Percentiles rank a stretch among this genome's conserved stretches.
Evolutionary conservation across 345 rosid species (phyloP).

Genomic region (Aurinia saxatilis): DNA sequence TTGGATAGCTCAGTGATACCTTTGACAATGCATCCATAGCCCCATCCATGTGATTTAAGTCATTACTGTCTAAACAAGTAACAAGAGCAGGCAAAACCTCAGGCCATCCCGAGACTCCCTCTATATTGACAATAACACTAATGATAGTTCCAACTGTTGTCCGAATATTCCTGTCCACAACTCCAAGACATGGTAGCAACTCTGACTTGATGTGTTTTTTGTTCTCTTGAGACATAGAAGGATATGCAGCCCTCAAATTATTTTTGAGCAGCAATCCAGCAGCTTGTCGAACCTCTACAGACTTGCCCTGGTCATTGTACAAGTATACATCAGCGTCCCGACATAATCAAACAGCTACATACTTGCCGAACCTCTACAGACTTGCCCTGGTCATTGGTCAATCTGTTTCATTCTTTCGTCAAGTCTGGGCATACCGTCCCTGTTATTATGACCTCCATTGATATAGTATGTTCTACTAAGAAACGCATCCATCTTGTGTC

Average conservation of each 20-base stretch:
- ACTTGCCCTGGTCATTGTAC: slow-evolving; percentile 51
- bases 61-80: slow-evolving; percentile 80
- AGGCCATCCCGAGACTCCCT: slow-evolving; percentile 72
- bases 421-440: slow-evolving; percentile 55
- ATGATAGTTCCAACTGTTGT: slow-evolving; percentile 86
- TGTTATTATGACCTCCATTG: slow-evolving; percentile 57
- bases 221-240: slow-evolving; percentile 49
- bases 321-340: slow-evolving; percentile 10
- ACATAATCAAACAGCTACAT: too few relatives aligned
- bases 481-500: slow-evolving; percentile 56
- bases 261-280: slow-evolving; percentile 94
- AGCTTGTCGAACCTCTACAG: slow-evolving; percentile 90
- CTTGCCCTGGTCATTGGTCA: too few relatives aligned
- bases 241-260: slow-evolving; percentile 67
- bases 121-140: slow-evolving; percentile 69
- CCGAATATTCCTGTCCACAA: slow-evolving; percentile 74
- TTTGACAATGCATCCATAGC: slow-evolving; percentile 96
- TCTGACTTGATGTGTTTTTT: slow-evolving; percentile 69
- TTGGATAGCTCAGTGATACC: too few relatives aligned
- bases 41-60: slow-evolving; percentile 89
- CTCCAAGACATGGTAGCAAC: slow-evolving; percentile 83
- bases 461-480: slow-evolving; percentile 54
- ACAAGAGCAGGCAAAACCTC: slow-evolving; percentile 82
- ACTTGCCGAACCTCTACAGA: too few relatives aligned
- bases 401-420: slow-evolving; percentile 53